These are phyloP conservation scores for Linum usitatissimum DNA, from an alignment of 345 rosid species.

Conservation along the genomic window DNA sequence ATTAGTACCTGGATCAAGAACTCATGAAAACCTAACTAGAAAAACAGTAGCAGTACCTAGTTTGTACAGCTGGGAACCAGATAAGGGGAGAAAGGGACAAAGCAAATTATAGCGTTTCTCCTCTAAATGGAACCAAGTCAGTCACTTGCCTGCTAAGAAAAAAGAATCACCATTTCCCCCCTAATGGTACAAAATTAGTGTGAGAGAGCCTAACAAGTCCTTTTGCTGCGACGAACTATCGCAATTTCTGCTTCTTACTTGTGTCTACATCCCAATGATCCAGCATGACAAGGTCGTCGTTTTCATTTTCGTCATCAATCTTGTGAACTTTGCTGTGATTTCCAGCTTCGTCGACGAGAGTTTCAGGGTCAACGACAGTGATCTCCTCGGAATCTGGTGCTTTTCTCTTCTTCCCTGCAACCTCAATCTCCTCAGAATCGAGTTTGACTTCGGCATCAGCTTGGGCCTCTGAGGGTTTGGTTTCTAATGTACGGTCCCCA, in stretches of 20 bases:
- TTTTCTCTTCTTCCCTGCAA: slow-evolving; percentile 53
- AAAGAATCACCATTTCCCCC: slow-evolving; percentile 38
- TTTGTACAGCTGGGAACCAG: slow-evolving; percentile 14
- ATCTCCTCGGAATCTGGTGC: slow-evolving; percentile 18
- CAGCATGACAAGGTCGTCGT: slow-evolving; percentile 37
- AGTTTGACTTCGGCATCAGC: slow-evolving; percentile 21
- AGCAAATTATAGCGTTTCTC: slow-evolving; percentile 9
- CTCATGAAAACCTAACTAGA: slow-evolving; percentile 11
- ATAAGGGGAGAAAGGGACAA: slow-evolving; percentile 7
- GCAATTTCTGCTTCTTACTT: slow-evolving; percentile 44
- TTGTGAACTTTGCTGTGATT: slow-evolving; percentile 33
- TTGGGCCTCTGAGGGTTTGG: slow-evolving; percentile 14
- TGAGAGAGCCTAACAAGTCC: slow-evolving; percentile 14
- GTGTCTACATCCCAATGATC: slow-evolving; percentile 24
- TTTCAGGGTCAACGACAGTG: slow-evolving; percentile 13
- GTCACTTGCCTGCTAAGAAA: slow-evolving; percentile 1
- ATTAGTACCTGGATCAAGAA: not conserved
- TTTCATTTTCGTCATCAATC: slow-evolving; percentile 44
- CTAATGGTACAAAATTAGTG: slow-evolving; percentile 41
- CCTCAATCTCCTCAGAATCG: slow-evolving; percentile 25
- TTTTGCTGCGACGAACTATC: slow-evolving; percentile 13
- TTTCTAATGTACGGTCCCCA: slow-evolving; percentile 36
- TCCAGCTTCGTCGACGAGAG: slow-evolving; percentile 18
- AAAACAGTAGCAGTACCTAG: slow-evolving; percentile 10
- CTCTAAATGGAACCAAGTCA: slow-evolving; percentile 1